Evolutionary conservation across 176 grass and related monocot species (phyloP).

Genomic region (Triticum turgidum): DNA sequence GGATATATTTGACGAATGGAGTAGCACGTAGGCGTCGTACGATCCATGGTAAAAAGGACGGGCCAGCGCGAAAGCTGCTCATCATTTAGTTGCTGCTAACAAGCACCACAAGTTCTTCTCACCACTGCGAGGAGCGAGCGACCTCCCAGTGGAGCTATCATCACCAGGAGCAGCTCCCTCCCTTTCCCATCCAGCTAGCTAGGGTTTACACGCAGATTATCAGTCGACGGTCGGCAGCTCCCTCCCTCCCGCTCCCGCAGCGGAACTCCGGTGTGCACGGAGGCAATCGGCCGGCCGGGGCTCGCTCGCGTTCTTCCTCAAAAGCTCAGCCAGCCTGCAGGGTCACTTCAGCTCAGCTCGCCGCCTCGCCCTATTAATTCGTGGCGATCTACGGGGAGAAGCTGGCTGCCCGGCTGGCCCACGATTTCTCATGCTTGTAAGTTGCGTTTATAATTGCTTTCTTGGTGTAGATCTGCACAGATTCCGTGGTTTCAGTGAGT

Average conservation of each 20-base stretch:
- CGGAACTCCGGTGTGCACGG: neutral
- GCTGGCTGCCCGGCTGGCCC: neutral
- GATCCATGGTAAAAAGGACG: slow-evolving; percentile 25
- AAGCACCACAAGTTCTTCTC: slow-evolving; percentile 8
- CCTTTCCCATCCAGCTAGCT: slow-evolving; percentile 14
- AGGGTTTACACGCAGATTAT: slow-evolving; percentile 26
- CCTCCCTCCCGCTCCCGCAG: neutral
- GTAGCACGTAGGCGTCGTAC: too few species aligned
- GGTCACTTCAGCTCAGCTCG: neutral
- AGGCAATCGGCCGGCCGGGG: neutral
- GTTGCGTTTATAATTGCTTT: neutral
- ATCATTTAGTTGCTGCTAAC: slow-evolving; percentile 27
- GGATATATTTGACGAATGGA: too few species aligned
- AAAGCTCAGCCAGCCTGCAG: neutral
- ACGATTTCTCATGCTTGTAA: slow-evolving; percentile 31
- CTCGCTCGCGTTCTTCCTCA: neutral
- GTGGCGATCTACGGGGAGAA: neutral
- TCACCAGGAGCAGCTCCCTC: neutral
- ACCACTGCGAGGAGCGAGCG: neutral
- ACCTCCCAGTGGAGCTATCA: slow-evolving; percentile 2
- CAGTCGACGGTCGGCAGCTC: neutral
- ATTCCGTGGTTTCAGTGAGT: neutral
- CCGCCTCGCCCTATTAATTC: neutral
- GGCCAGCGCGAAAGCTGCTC: slow-evolving; percentile 28
- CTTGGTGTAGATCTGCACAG: neutral